Evolutionary conservation across 768 basidiomycete species (phyloP).

Genomic region (Termitomyces sp.): DNA sequence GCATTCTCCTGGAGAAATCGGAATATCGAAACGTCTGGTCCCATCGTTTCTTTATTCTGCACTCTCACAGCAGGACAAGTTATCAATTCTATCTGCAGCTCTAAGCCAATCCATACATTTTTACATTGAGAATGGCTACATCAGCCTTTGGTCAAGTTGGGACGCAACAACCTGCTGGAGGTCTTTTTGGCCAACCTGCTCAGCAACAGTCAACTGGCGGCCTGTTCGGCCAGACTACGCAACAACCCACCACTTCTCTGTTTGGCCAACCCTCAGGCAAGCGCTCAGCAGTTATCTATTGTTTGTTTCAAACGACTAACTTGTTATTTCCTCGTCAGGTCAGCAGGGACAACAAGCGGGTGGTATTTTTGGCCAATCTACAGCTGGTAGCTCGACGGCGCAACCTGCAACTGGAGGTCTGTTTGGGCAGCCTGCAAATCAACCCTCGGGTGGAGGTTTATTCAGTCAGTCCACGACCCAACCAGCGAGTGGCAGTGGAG

Average conservation of each 20-base stretch:
- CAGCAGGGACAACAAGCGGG: constrained; percentile 21
- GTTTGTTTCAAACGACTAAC: neutral
- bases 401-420: constrained; percentile 16
- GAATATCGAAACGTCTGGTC: neutral
- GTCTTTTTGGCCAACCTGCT: constrained; percentile 24
- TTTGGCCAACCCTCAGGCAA: constrained; percentile 26
- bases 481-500: constrained; percentile 12
- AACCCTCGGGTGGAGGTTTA: constrained; percentile 15
- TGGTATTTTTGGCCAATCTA: constrained; percentile 14
- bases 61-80: neutral
- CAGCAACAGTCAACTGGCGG: constrained; percentile 17
- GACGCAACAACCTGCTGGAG: constrained; percentile 15
- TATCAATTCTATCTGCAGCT: constrained; percentile 23
- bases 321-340: constrained; percentile 23
- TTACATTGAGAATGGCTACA: constrained; percentile 13
- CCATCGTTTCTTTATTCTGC: neutral
- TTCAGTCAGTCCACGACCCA: constrained; percentile 24
- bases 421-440: constrained; percentile 18
- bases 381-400: constrained; percentile 1
- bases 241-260: constrained; percentile 4
- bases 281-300: constrained; percentile 11
- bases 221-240: constrained; percentile 23
- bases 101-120: constrained; percentile 21
- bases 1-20: neutral
- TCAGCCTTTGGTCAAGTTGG: constrained; percentile 25